phyloP scores from a whole-genome alignment of 371 early-diverging fungal species.

The Syncephalis plumigaleata region DNA sequence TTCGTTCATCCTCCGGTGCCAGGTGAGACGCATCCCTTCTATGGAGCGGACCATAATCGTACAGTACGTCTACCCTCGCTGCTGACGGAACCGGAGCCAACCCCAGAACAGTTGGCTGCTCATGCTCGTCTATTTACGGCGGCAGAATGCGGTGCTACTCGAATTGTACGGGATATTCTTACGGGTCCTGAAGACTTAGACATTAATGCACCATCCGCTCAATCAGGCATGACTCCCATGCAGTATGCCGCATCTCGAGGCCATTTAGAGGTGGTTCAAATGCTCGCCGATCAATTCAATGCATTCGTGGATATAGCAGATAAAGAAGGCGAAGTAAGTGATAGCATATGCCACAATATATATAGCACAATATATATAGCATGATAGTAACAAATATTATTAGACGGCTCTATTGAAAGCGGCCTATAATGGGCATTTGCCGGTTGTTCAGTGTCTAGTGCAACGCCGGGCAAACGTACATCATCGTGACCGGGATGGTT shows the following conservation, averaged over 20 bases:
- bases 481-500: slow-evolving; percentile 58
- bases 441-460: slow-evolving; percentile 43
- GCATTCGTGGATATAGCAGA: not conserved
- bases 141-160: slow-evolving; percentile 10
- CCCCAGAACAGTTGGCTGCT: not conserved
- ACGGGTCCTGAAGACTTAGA: slow-evolving; percentile 9
- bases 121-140: not conserved
- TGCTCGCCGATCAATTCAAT: slow-evolving; percentile 7
- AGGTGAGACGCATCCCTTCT: slow-evolving; percentile 40
- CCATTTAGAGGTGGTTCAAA: not conserved
- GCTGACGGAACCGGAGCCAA: not conserved
- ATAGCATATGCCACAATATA: not conserved
- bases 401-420: slow-evolving; percentile 69
- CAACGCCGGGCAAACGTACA: slow-evolving; percentile 40
- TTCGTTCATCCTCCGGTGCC: slow-evolving; percentile 46
- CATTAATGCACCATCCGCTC: not conserved
- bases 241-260: slow-evolving; percentile 1
- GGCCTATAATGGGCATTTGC: slow-evolving; percentile 43
- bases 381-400: not conserved
- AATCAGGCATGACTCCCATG: not conserved
- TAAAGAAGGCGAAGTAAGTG: not conserved
- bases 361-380: too few relatives aligned
- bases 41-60: slow-evolving; percentile 36
- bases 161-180: slow-evolving; percentile 13
- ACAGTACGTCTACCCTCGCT: slow-evolving; percentile 24